These are phyloP conservation scores for Fusarium sp. DNA, from an alignment of 2,329 filamentous ascomycete species.

Conservation along the genomic window DNA sequence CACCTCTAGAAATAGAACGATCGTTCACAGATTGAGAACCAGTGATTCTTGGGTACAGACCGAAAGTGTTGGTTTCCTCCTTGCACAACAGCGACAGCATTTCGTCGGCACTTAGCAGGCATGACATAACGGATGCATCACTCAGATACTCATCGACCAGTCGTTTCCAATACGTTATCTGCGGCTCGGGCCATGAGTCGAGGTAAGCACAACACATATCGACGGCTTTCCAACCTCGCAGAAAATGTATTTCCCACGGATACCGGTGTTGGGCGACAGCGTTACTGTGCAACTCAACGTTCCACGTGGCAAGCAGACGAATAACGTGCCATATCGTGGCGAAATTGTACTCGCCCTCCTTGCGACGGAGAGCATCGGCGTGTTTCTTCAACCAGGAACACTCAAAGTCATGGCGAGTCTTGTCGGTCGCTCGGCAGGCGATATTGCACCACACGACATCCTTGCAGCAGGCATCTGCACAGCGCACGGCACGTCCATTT, in stretches of 20 bases:
- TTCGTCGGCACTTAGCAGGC: slow-evolving; percentile 31
- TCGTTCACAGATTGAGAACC: slow-evolving; percentile 36
- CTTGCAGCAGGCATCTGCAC: slow-evolving; percentile 35
- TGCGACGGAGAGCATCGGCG: slow-evolving; percentile 25
- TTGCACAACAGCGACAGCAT: slow-evolving; percentile 46
- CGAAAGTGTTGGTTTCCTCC: slow-evolving; percentile 50
- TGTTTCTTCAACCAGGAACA: slow-evolving; percentile 45
- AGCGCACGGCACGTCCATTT: slow-evolving; percentile 25
- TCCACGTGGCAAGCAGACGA: slow-evolving; percentile 45
- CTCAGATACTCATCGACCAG: slow-evolving; percentile 43
- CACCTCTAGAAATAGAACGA: slow-evolving; percentile 33
- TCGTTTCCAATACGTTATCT: slow-evolving; percentile 46
- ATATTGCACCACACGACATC: slow-evolving; percentile 49
- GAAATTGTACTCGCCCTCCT: slow-evolving; percentile 47
- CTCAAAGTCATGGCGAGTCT: slow-evolving; percentile 44
- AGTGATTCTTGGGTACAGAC: slow-evolving; percentile 44
- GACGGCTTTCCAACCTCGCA: slow-evolving; percentile 45
- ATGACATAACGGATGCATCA: slow-evolving; percentile 33
- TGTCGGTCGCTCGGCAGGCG: slow-evolving; percentile 39
- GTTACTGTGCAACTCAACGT: slow-evolving; percentile 31
- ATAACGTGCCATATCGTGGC: slow-evolving; percentile 49
- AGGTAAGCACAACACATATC: slow-evolving; percentile 48
- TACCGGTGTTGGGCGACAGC: neutral
- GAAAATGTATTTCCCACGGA: slow-evolving; percentile 36
- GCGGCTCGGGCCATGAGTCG: slow-evolving; percentile 47